These are phyloP conservation scores for Pythium phragmitis DNA, from an alignment of 352 stramenopile genomes.

Conservation along the genomic window DNA sequence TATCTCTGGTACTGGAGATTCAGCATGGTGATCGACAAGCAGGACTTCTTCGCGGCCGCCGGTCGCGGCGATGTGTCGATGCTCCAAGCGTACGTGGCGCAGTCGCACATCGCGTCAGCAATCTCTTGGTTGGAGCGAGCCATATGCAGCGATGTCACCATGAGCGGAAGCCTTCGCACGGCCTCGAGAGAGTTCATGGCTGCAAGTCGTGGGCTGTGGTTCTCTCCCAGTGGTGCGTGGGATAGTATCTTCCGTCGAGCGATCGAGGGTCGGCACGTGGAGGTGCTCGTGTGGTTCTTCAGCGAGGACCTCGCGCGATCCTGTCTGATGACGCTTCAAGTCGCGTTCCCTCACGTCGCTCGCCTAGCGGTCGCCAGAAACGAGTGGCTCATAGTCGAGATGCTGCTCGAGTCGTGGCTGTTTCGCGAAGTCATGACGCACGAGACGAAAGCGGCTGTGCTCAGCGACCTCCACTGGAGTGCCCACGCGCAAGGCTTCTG, in stretches of 20 bases:
- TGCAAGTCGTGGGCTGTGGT: constrained; percentile 3
- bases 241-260: neutral
- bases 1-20: too few relatives aligned
- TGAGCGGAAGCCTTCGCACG: neutral
- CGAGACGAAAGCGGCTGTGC: neutral
- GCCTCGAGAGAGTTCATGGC: neutral
- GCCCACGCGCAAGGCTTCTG: neutral
- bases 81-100: constrained; percentile 1
- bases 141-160: neutral
- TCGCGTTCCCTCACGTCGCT: neutral
- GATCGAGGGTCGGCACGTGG: neutral
- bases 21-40: constrained; percentile 3
- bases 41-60: neutral
- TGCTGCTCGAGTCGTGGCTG: constrained; percentile 3
- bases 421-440: constrained; percentile 1
- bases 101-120: neutral
- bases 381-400: neutral
- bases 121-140: neutral
- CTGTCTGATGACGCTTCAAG: neutral
- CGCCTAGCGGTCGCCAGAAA: neutral
- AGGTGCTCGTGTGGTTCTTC: constrained; percentile 8
- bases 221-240: neutral
- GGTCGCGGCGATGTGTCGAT: neutral
- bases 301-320: neutral
- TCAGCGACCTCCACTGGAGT: neutral